Evolutionary conservation across 2,329 filamentous ascomycete species (phyloP), one percentile per base, ranked within the genome.

Genomic region (Sclerotinia minor): DNA sequence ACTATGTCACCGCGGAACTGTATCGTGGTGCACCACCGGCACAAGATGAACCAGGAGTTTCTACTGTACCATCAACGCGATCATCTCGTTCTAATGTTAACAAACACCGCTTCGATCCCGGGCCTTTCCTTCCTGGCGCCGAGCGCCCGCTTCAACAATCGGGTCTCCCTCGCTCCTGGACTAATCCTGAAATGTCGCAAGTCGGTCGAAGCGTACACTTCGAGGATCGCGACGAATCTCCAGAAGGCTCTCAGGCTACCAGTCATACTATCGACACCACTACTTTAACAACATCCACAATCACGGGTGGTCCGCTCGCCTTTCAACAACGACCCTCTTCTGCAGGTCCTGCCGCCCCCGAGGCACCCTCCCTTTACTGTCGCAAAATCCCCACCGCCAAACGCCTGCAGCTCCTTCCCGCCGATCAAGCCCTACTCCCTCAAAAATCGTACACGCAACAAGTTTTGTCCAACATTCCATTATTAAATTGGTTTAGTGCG

Each of bases 401-500:
- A 63, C 85, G 85, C 69, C 85, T 85, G 44, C 85, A 83, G 73
- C 83, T 93, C 52, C 83, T 90, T 47, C 87, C 90, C 0, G 85
- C 89, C 58, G 85, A 90, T 70, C 86, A 91, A 78, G 90, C 90
- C 11, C 82, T 92, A 38, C 84, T 89, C 19, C 90, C 89, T 3
- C 87, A 90, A 72, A 86, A 87, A 60, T 89, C 88, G 3, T 82
- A 87, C 67, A 80, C 84, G 47, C 88, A 91, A 78, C 84, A 87
- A 64, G 76, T 91, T 26, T 79, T 91, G 66, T 84, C 85, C 71
- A 85, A 84, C 65, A 85, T 92, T 52, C 90, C 90, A 2, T 83
- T 92, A 69, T 79, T 92, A 69, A 85, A 85, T 73, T 92, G 89
- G 87, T 89, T 93, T 75, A 88, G 87, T 57, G 87, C 81, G 7